phyloP scores from a whole-genome alignment of 2,329 filamentous ascomycete genomes.

The Cryphonectria japonica region DNA sequence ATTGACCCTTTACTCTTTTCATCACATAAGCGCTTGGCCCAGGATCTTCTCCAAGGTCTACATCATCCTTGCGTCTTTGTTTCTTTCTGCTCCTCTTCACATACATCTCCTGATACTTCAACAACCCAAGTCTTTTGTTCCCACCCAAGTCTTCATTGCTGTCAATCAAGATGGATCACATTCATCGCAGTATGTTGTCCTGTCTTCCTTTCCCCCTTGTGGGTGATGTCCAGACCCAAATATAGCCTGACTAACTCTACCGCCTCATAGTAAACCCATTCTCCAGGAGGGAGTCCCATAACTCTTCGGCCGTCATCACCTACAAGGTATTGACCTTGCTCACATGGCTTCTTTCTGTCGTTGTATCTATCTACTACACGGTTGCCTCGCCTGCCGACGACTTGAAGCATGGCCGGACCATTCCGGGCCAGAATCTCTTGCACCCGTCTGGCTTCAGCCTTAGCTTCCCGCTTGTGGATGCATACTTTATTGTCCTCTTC shows the following conservation, averaged over 20 bases:
- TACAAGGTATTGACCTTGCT: slow-evolving; percentile 78
- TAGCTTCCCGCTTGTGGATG: slow-evolving; percentile 64
- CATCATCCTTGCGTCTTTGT: slow-evolving; percentile 8
- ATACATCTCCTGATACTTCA: neutral
- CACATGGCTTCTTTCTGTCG: slow-evolving; percentile 74
- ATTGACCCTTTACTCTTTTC: neutral
- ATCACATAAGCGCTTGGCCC: slow-evolving; percentile 7
- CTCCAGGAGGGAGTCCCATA: slow-evolving; percentile 69
- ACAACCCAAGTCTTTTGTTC: no score
- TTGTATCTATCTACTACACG: slow-evolving; percentile 76
- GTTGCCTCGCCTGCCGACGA: slow-evolving; percentile 67
- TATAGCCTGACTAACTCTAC: neutral
- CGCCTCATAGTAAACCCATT: slow-evolving; percentile 71
- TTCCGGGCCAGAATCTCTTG: slow-evolving; percentile 74
- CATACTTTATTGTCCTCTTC: slow-evolving; percentile 82
- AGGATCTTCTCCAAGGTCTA: slow-evolving; percentile 15
- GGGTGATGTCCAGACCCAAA: neutral
- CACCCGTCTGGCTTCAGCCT: slow-evolving; percentile 75
- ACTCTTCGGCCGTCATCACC: slow-evolving; percentile 61
- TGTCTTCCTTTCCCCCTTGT: neutral
- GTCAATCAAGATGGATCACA: slow-evolving; percentile 22
- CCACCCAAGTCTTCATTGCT: neutral
- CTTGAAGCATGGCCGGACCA: slow-evolving; percentile 60
- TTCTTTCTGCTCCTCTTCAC: neutral
- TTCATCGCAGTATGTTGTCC: slow-evolving; percentile 26